These are phyloP conservation scores for Acacia confusa DNA, from an alignment of 306 rosid species.

Conservation along the genomic window DNA sequence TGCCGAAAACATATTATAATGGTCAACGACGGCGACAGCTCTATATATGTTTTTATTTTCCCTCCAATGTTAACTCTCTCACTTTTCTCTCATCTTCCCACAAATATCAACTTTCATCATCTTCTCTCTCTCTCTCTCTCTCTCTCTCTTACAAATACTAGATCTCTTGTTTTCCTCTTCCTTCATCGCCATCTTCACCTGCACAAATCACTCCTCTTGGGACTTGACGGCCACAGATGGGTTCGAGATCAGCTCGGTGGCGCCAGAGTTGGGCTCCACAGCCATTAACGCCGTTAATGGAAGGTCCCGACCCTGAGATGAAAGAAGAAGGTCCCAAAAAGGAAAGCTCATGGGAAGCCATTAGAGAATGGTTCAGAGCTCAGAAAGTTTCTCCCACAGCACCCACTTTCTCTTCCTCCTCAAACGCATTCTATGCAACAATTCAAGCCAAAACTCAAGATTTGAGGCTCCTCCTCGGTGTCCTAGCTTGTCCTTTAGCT, in stretches of 20 bases:
- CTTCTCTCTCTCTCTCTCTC: background rate
- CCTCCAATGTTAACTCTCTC: background rate
- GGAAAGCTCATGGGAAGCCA: slow-evolving; percentile 85
- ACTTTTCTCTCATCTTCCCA: background rate
- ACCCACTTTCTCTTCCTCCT: slow-evolving; percentile 4
- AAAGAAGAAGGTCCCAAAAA: slow-evolving; percentile 85
- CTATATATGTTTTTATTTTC: background rate
- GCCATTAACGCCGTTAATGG: slow-evolving; percentile 84
- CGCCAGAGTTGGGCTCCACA: slow-evolving; percentile 76
- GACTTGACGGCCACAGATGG: background rate
- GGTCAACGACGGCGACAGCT: background rate
- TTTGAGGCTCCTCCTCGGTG: slow-evolving; percentile 86
- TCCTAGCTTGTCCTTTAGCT: slow-evolving; percentile 91
- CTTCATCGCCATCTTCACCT: background rate
- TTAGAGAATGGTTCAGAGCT: slow-evolving; percentile 82
- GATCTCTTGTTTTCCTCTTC: slow-evolving; percentile 22
- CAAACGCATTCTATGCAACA: slow-evolving; percentile 44
- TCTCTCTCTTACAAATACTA: background rate
- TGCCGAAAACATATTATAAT: background rate
- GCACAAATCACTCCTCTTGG: background rate
- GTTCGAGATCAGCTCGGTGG: slow-evolving; percentile 7
- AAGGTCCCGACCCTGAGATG: slow-evolving; percentile 89
- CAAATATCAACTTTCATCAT: no score
- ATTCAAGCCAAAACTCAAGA: slow-evolving; percentile 73
- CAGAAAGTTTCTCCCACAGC: slow-evolving; percentile 54